Conservation (phyloP, 352 stramenopile species). For the Aphanomyces stellatus region DNA sequence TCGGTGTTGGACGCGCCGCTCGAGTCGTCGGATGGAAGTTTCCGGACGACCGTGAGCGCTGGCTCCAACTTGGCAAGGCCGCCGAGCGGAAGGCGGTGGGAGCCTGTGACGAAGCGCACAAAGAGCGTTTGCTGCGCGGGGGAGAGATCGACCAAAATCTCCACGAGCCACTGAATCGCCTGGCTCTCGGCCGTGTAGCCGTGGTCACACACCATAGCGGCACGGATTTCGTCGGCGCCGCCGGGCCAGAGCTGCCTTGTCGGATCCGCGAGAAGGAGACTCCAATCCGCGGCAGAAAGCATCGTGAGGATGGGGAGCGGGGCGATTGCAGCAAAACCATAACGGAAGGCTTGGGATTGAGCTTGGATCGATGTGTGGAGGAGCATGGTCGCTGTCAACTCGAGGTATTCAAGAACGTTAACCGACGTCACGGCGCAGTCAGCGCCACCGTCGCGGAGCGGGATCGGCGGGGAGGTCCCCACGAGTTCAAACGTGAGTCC, state of each 20-base stretch:
- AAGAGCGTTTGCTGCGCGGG: constrained; percentile 70
- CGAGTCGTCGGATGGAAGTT: constrained; percentile 32
- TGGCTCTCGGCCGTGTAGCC: constrained; percentile 60
- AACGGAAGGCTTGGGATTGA: constrained; percentile 56
- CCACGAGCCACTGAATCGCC: constrained; percentile 60
- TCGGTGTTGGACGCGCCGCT: constrained; percentile 23
- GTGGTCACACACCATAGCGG: constrained; percentile 80
- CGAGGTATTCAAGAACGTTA: constrained; percentile 49
- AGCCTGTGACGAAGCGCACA: constrained; percentile 85
- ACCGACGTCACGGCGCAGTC: constrained; percentile 36
- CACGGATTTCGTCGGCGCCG: constrained; percentile 49
- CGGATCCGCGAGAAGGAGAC: neutral
- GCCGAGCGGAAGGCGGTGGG: constrained; percentile 76
- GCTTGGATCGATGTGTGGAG: constrained; percentile 49
- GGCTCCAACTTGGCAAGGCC: constrained; percentile 71
- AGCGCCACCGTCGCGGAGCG: constrained; percentile 37
- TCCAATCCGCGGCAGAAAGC: constrained; percentile 1
- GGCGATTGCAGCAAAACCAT: constrained; percentile 39
- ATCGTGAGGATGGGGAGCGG: neutral
- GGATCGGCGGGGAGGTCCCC: constrained; percentile 39
- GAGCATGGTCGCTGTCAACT: constrained; percentile 40
- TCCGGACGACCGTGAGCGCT: constrained; percentile 84
- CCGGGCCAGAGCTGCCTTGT: constrained; percentile 43
- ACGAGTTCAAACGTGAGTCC: constrained; percentile 70
- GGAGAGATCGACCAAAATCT: constrained; percentile 64